Evolutionary conservation across 345 rosid species (phyloP), one percentile per base, ranked within the genome.

Genomic region (Gossypium arboreum): DNA sequence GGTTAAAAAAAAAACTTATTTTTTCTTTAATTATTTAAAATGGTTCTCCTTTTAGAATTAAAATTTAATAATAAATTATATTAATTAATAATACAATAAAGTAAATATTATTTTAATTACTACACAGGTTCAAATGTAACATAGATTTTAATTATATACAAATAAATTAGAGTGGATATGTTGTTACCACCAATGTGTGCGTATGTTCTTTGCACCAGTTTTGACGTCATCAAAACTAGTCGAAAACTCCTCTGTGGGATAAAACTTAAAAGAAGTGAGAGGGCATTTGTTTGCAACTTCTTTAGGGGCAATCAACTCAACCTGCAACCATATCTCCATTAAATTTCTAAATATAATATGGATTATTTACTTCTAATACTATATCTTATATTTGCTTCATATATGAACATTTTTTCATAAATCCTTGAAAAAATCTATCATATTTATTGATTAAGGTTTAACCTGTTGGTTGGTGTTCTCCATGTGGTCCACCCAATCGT

Each of bases 401-500:
- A 29, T 29, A 29, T 29, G 34, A 29, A 29, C 34, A 29, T 29
- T 7, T 2, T 9, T 13, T 12, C 12, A 7, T 9, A n/a, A n/a
- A 55, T n/a, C 11, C 58, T 34, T n/a, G 1, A 34, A 34, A 34
- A 34, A 34, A 4, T 34, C 41, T 55, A 9, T 0, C 54, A 17
- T 34, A 0, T 5, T 7, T 16, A 17, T 0, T 12, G 24, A n/a
- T 17, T 64, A 39, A n/a, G n/a, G 7, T 18, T 44, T 2, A 60
- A 85, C 93, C 87, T 85, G 88, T 86, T 85, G 88, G 25, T 83
- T 20, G 64, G 88, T 87, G 3, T 85, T 89, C 77, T 89, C 93
- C 78, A 86, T 12, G 51, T 89, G 93, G 68, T 87, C 93, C 64
- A 87, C 43, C 93, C 93, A 89, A 47, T 89, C 93, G 74, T 89